Base-by-base conservation (phyloP, 129 eudicot species). In the Flaveria sonorensis region DNA sequence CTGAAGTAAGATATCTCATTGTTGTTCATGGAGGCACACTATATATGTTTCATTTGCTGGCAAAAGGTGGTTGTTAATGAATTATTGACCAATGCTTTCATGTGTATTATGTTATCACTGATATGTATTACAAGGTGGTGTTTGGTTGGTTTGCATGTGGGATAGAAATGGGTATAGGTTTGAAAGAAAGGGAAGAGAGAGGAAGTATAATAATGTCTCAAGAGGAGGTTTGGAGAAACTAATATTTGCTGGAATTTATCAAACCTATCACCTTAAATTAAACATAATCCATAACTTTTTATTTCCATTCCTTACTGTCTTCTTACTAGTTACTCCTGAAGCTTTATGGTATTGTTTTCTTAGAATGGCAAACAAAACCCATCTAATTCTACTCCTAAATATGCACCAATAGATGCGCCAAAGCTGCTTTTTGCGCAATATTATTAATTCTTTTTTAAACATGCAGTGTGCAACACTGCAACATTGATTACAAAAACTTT, bases 1-100 rank as follows among this genome's bases (percentile, higher is more conserved):
- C 39, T n/a, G 48, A 42, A 21, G 32, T 64, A 51, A 52, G 56
- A 19, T 67, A 23, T 28, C 36, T 61, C 23, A 16, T 32, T 65
- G 80, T 56, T 74, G 72, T 57, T 75, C 36, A 68, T n/a, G 70
- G 53, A 70, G 68, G 21, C 62, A 39, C 36, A 48, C 43, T 21
- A 56, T 36, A 24, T 79, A 66, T 3, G 10, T 62, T 55, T 61
- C 14, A 71, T 72, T 62, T 50, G 42, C 40, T 32, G 59, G 9
- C 40, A 42, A 45, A 10, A 48, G 53, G 68, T 59, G 43, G 45
- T 78, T 24, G 48, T 3, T 75, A 16, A 70, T 68, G 42, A 56
- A 57, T 78, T 14, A 47, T 59, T 68, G 52, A 30, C 21, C 23
- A 43, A 15, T 70, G 62, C 60, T 19, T 43, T 57, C 45, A 40